These are phyloP conservation scores for Metschnikowia kofuensis DNA, from an alignment of 805 yeast genomes.

Conservation along the genomic window DNA sequence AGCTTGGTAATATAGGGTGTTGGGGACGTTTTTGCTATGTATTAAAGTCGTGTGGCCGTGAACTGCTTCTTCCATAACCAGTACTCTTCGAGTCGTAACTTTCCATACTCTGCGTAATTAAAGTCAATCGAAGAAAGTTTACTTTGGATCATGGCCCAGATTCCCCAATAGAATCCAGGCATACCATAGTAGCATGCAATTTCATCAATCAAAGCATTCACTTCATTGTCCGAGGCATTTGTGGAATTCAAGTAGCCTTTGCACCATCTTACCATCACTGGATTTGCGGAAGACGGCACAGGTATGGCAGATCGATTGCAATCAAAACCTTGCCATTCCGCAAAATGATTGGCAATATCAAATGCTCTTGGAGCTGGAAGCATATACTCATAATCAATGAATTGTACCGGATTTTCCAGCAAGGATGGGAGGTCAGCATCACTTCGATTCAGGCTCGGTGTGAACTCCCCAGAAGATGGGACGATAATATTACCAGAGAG, in stretches of 20 bases:
- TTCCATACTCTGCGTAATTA: slow-evolving; percentile 62
- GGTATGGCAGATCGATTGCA: slow-evolving; percentile 65
- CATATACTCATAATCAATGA: slow-evolving; percentile 73
- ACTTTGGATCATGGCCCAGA: slow-evolving; percentile 78
- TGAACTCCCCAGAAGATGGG: slow-evolving; percentile 28
- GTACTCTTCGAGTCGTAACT: slow-evolving; percentile 60
- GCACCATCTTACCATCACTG: slow-evolving; percentile 55
- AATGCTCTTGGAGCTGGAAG: slow-evolving; percentile 70
- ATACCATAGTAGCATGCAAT: slow-evolving; percentile 63
- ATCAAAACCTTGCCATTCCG: slow-evolving; percentile 81
- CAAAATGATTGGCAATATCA: slow-evolving; percentile 71
- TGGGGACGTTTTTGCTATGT: no score
- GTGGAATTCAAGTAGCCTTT: slow-evolving; percentile 46
- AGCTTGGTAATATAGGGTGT: no score
- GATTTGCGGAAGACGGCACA: slow-evolving; percentile 41
- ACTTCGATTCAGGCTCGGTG: not conserved
- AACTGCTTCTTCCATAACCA: slow-evolving; percentile 58
- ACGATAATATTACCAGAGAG: slow-evolving; percentile 71
- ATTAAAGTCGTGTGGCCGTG: not conserved
- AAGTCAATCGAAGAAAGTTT: slow-evolving; percentile 68
- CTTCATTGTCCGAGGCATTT: slow-evolving; percentile 25
- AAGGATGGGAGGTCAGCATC: slow-evolving; percentile 14
- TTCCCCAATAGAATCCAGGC: slow-evolving; percentile 85
- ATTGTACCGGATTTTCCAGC: slow-evolving; percentile 44
- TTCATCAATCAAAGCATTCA: slow-evolving; percentile 51